A percentile compares a stretch with the other conserved stretches of the same genome.
Evolutionary conservation across 306 rosid species (phyloP).

Genomic region (Glycine soja): DNA sequence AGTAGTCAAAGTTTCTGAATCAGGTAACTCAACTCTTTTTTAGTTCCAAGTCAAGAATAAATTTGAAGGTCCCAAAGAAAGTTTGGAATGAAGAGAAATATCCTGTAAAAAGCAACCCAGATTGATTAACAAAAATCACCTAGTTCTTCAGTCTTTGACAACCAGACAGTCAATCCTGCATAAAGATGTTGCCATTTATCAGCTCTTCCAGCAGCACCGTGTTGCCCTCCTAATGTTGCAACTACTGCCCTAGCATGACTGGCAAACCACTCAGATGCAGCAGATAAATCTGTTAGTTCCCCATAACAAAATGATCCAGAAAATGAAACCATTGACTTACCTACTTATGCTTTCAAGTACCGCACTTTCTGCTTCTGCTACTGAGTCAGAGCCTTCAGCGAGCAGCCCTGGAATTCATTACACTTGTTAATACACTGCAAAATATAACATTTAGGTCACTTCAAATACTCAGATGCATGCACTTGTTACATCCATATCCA

Average conservation of each 20-base stretch:
- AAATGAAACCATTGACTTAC: conserved; percentile 51
- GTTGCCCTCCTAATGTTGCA: conserved; percentile 82
- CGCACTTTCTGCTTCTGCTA: conserved; percentile 79
- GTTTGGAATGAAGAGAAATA: conserved; percentile 23
- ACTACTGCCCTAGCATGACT: conserved; percentile 83
- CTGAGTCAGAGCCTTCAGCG: conserved; percentile 76
- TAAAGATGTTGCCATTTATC: conserved; percentile 84
- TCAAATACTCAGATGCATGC: conserved; percentile 25
- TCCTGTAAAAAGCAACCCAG: conserved; percentile 22
- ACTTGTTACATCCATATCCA: conserved; percentile 10
- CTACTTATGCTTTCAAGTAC: conserved; percentile 91
- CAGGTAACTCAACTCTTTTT: conserved; percentile 15
- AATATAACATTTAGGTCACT: conserved; percentile 48
- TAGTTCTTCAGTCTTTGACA: conserved; percentile 81
- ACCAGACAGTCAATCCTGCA: conserved; percentile 91
- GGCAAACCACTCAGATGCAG: conserved; percentile 44
- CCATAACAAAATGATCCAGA: conserved; percentile 1
- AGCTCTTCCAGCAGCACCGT: conserved; percentile 69
- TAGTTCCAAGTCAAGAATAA: conserved; percentile 12
- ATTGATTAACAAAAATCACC: conserved; percentile 54
- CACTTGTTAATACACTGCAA: conserved; percentile 53
- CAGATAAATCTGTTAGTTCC: conserved; percentile 21
- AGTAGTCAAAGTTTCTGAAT: not conserved
- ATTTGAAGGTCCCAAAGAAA: conserved; percentile 41
- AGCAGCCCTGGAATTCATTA: conserved; percentile 77